Percentiles rank a stretch among this genome's conserved stretches.
Conservation (phyloP, 306 rosid genomes). For the Trifolium repens region DNA sequence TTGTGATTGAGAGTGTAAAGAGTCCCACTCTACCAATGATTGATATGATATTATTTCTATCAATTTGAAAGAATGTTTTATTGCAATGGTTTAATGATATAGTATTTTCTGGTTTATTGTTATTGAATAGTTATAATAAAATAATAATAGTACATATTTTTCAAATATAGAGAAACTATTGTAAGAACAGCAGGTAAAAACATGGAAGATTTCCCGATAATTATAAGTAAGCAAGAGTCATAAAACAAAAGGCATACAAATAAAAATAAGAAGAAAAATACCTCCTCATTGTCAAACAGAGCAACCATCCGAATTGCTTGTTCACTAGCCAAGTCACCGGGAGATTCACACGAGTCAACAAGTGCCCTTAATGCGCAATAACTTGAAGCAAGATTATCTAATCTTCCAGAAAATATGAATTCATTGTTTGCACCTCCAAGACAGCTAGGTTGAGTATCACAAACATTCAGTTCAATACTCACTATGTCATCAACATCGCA, state of each 20-base stretch:
- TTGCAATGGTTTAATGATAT: not conserved
- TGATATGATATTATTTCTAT: not conserved
- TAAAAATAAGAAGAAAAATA: conserved; percentile 46
- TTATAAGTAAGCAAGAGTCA: not conserved
- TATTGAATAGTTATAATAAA: not conserved
- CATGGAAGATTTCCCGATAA: not conserved
- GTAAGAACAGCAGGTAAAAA: not conserved
- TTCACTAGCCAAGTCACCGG: conserved; percentile 63
- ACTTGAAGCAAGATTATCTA: conserved; percentile 96
- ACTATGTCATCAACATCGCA: conserved; percentile 74
- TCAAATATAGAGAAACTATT: not conserved
- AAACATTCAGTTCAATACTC: conserved; percentile 82
- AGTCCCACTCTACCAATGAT: not conserved
- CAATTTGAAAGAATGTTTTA: not conserved
- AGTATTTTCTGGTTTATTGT: not conserved
- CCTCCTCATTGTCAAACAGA: conserved; percentile 99
- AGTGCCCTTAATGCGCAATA: conserved; percentile 93
- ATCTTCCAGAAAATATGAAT: conserved; percentile 95
- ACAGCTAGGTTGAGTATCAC: conserved; percentile 98
- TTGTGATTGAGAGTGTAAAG: not conserved
- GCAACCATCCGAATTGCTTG: conserved; percentile 94
- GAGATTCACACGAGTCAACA: conserved; percentile 73
- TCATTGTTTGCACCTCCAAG: conserved; percentile 96
- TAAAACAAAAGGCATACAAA: conserved; percentile 9
- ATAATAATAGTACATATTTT: not conserved